These are phyloP conservation scores for Smittium mucronatum DNA, from an alignment of 371 early-diverging fungal genomes.

Conservation along the genomic window DNA sequence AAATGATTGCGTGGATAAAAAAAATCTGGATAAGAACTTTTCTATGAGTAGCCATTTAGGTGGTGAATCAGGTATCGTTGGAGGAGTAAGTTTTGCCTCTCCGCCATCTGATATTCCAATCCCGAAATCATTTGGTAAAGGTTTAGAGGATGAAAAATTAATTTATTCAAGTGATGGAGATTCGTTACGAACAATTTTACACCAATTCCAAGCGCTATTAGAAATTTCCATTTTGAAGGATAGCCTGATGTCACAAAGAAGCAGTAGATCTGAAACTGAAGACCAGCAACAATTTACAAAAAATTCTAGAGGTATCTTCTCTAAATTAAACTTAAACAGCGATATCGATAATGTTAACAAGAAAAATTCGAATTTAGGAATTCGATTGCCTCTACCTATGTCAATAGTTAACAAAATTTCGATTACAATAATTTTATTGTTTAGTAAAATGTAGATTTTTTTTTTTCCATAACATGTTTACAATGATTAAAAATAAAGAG, in stretches of 20 bases:
- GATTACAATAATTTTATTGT: not conserved
- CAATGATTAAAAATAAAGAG: too few species aligned
- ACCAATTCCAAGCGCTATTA: not conserved
- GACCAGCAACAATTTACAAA: not conserved
- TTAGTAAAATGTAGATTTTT: not conserved
- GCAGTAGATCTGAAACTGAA: not conserved
- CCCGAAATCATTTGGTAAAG: not conserved
- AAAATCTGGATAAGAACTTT: not conserved
- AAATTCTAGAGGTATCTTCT: not conserved
- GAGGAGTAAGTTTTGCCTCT: not conserved
- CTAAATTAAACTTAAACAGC: not conserved
- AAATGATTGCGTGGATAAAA: not conserved
- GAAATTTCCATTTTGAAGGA: not conserved
- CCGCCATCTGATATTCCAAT: not conserved
- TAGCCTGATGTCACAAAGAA: not conserved
- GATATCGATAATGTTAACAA: not conserved
- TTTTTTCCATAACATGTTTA: not conserved
- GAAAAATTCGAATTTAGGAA: not conserved
- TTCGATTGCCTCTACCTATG: not conserved
- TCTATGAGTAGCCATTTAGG: not conserved
- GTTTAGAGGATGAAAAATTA: not conserved
- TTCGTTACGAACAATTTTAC: not conserved
- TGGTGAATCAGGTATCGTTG: not conserved
- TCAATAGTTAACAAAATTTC: not conserved
- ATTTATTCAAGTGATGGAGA: not conserved